phyloP scores from a whole-genome alignment of 164 flowering plant species.

The Kalanchoe fedtschenkoi region DNA sequence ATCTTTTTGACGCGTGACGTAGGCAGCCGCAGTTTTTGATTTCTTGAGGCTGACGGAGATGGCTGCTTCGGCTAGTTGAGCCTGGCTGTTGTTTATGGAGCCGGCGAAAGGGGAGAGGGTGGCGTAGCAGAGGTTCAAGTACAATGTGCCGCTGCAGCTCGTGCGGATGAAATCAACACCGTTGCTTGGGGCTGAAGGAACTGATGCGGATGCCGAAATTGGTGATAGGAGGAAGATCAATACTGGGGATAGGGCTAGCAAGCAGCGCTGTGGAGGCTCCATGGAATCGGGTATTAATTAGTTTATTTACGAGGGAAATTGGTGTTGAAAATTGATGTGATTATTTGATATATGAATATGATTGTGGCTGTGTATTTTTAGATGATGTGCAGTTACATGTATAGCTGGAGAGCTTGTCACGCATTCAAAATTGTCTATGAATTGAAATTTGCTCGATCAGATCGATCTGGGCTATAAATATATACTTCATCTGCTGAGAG shows the following conservation, averaged over 20 bases:
- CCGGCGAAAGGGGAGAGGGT: slow-evolving; percentile 48
- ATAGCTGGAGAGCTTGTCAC: not conserved
- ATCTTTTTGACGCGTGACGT: slow-evolving; percentile 32
- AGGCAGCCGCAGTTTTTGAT: slow-evolving; percentile 21
- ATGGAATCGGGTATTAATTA: not conserved
- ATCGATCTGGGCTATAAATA: too few relatives aligned
- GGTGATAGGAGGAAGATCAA: slow-evolving; percentile 8
- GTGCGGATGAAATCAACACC: slow-evolving; percentile 56
- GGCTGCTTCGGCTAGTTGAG: slow-evolving; percentile 49
- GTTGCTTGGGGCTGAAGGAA: slow-evolving; percentile 2
- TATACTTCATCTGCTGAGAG: too few relatives aligned
- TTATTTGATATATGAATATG: not conserved
- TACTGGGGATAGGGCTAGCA: not conserved
- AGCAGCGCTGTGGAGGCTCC: too few relatives aligned
- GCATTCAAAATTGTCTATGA: too few relatives aligned
- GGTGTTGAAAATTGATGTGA: not conserved
- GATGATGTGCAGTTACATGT: not conserved
- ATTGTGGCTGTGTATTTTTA: not conserved
- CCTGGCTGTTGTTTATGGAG: slow-evolving; percentile 37
- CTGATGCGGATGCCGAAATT: slow-evolving; percentile 11
- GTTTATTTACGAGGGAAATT: too few relatives aligned
- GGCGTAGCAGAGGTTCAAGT: slow-evolving; percentile 55
- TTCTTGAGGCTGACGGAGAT: slow-evolving; percentile 37
- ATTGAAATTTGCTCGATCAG: too few relatives aligned
- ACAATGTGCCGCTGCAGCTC: slow-evolving; percentile 54